A percentile compares a stretch with the other conserved stretches of the same genome.
Evolutionary conservation across 768 basidiomycete genomes (phyloP).

Genomic region (Pleurotus citrinopileatus): DNA sequence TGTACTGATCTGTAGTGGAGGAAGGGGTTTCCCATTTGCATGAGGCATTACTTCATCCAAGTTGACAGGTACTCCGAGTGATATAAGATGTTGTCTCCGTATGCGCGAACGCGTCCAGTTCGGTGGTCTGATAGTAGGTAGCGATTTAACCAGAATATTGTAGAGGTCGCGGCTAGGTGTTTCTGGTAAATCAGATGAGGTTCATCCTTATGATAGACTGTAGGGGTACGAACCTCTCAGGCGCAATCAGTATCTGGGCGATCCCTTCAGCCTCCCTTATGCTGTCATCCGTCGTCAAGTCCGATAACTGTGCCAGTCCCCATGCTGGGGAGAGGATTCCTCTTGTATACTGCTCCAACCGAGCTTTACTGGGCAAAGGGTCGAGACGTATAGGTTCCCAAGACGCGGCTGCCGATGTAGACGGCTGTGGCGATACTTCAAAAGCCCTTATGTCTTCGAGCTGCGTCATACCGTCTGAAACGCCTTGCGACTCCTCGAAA

Average conservation of each 20-base stretch:
- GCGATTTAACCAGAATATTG: constrained; percentile 64
- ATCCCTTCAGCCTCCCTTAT: constrained; percentile 81
- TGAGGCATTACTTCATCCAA: constrained; percentile 87
- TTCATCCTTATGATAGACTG: constrained; percentile 5
- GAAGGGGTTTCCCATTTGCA: constrained; percentile 61
- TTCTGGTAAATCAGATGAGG: constrained; percentile 15
- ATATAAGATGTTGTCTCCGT: constrained; percentile 85
- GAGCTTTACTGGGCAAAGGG: constrained; percentile 56
- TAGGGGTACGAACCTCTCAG: constrained; percentile 58
- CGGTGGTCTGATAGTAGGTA: constrained; percentile 77
- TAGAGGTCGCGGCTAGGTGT: constrained; percentile 72
- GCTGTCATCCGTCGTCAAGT: constrained; percentile 61
- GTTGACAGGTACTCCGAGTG: constrained; percentile 92
- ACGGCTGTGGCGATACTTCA: constrained; percentile 30
- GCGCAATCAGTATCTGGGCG: constrained; percentile 71
- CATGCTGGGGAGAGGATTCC: constrained; percentile 67
- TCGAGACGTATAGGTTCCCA: constrained; percentile 67
- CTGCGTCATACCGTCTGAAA: constrained; percentile 17
- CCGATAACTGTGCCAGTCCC: constrained; percentile 46
- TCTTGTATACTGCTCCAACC: constrained; percentile 61
- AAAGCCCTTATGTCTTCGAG: constrained; percentile 36
- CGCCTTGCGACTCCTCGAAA: constrained; percentile 63
- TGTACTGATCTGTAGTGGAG: constrained; percentile 79
- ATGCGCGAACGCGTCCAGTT: constrained; percentile 95
- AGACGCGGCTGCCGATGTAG: constrained; percentile 33